phyloP scores from a whole-genome alignment of 1,139 yeast genomes.

The Meyerozyma athensensis region DNA sequence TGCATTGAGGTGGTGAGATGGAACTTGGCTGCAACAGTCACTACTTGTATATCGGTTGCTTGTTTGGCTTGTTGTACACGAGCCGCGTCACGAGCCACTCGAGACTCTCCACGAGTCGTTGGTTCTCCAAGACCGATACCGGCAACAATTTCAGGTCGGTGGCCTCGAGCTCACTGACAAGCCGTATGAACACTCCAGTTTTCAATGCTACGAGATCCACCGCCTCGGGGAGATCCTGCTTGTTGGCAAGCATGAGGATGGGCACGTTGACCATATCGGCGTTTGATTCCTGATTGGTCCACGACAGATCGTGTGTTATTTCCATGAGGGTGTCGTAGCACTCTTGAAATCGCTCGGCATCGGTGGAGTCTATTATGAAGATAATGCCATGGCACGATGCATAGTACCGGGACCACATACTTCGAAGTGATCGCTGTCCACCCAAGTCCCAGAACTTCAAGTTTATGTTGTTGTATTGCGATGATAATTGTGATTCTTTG shows the following conservation, averaged over 20 bases:
- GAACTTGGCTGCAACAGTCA: neutral
- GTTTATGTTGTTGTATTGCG: slow-evolving; percentile 45
- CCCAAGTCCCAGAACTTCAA: slow-evolving; percentile 95
- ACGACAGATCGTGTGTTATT: slow-evolving; percentile 39
- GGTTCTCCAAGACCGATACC: slow-evolving; percentile 80
- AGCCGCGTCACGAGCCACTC: slow-evolving; percentile 84
- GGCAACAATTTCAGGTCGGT: slow-evolving; percentile 88
- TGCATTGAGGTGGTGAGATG: too few relatives aligned
- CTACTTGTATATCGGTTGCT: slow-evolving; percentile 51
- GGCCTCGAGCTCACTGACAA: slow-evolving; percentile 78
- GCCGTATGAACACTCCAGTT: slow-evolving; percentile 76
- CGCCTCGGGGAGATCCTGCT: slow-evolving; percentile 76
- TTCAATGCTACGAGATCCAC: slow-evolving; percentile 75
- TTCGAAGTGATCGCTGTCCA: slow-evolving; percentile 79
- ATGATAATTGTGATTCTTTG: slow-evolving; percentile 20
- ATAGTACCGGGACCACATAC: slow-evolving; percentile 86
- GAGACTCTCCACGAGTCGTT: slow-evolving; percentile 79
- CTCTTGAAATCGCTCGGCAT: slow-evolving; percentile 75
- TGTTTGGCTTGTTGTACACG: slow-evolving; percentile 66
- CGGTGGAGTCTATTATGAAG: slow-evolving; percentile 89
- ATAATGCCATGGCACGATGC: slow-evolving; percentile 85
- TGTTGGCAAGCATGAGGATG: slow-evolving; percentile 88
- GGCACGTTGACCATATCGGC: slow-evolving; percentile 60
- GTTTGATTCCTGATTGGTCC: slow-evolving; percentile 34
- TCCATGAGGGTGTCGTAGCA: slow-evolving; percentile 60